phyloP scores from a whole-genome alignment of 2,329 filamentous ascomycete species.

The Fusarium siculi region DNA sequence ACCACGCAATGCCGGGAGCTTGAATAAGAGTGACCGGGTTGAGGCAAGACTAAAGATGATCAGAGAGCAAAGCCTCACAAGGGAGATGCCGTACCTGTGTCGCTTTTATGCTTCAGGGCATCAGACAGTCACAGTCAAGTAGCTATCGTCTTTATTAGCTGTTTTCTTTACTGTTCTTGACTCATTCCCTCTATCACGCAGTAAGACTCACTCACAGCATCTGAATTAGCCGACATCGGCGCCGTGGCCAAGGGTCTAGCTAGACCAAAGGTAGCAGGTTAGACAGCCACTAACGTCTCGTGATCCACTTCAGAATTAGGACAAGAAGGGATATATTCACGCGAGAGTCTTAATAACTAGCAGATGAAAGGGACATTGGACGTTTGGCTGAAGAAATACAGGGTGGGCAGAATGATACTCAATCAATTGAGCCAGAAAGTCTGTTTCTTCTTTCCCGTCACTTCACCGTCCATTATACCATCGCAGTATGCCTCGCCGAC shows the following conservation, averaged over 20 bases:
- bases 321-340: background rate
- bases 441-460: rapidly evolving
- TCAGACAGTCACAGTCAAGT: rapidly evolving
- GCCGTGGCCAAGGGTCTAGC: no score
- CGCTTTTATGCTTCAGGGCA: rapidly evolving
- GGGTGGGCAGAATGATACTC: background rate
- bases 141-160: background rate
- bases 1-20: rapidly evolving
- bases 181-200: background rate
- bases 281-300: background rate
- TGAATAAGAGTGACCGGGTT: rapidly evolving
- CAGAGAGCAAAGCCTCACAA: rapidly evolving
- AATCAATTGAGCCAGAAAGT: background rate
- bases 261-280: background rate
- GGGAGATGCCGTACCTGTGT: rapidly evolving
- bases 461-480: background rate
- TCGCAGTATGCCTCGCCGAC: background rate
- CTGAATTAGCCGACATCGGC: background rate
- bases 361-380: background rate
- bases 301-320: background rate
- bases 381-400: background rate
- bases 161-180: background rate
- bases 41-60: rapidly evolving
- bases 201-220: background rate
- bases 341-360: background rate